phyloP scores from a whole-genome alignment of 2,329 filamentous ascomycete species.

The Pleomassaria siparia region DNA sequence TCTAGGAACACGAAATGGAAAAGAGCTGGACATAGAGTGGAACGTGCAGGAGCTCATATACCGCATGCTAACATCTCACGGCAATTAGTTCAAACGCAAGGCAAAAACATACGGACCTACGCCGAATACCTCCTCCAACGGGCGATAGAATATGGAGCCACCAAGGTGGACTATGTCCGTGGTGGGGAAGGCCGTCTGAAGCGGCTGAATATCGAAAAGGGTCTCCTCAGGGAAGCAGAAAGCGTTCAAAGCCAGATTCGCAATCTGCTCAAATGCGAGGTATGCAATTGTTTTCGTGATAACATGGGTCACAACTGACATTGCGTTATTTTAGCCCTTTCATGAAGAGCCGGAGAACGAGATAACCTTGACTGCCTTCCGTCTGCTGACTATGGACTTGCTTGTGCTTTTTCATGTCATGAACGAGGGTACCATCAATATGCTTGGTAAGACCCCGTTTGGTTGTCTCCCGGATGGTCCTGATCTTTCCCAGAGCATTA shows the following conservation, averaged over 20 bases:
- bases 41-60: background rate
- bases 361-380: conserved; percentile 91
- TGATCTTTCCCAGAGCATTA: conserved; percentile 71
- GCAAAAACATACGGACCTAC: conserved; percentile 91
- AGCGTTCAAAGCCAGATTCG: conserved; percentile 84
- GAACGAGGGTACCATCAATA: conserved; percentile 96
- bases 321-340: conserved; percentile 62
- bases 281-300: conserved; percentile 47
- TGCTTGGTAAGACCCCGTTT: conserved; percentile 67
- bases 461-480: background rate
- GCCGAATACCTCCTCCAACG: conserved; percentile 82
- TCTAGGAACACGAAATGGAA: background rate
- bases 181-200: conserved; percentile 80
- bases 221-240: conserved; percentile 88
- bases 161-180: conserved; percentile 87
- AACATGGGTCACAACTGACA: background rate
- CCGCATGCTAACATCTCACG: conserved; percentile 40
- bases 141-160: conserved; percentile 78
- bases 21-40: background rate
- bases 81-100: conserved; percentile 80
- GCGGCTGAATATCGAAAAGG: conserved; percentile 85
- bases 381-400: conserved; percentile 86
- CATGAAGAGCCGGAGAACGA: conserved; percentile 91
- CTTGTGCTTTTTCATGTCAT: conserved; percentile 89
- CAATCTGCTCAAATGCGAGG: conserved; percentile 85